Conservation (phyloP, 306 rosid species). For the Ammopiptanthus mongolicus region DNA sequence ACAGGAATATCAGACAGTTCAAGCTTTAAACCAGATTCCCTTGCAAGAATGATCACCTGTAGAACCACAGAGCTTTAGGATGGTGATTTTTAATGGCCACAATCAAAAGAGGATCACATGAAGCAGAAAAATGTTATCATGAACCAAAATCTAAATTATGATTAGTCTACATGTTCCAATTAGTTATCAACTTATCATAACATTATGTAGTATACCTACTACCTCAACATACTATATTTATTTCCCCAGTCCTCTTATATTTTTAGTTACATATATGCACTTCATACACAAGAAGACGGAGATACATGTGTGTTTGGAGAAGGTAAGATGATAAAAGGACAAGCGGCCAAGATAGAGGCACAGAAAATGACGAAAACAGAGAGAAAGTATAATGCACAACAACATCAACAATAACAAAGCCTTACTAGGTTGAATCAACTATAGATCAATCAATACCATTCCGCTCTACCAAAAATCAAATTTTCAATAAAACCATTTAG, state of each 20-base stretch:
- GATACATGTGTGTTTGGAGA: not conserved
- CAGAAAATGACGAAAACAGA: not conserved
- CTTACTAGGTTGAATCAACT: not conserved
- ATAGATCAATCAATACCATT: not conserved
- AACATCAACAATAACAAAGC: not conserved
- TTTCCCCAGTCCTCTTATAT: not conserved
- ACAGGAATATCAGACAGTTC: constrained; percentile 87
- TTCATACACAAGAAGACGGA: not conserved
- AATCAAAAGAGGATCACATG: not conserved
- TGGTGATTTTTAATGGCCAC: constrained; percentile 1
- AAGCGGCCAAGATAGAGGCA: not conserved
- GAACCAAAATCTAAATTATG: not conserved
- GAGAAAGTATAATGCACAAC: not conserved
- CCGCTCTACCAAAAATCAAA: not conserved
- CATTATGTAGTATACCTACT: not conserved
- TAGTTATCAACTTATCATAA: not conserved
- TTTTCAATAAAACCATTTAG: not conserved
- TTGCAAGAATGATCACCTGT: constrained; percentile 96
- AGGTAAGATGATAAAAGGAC: not conserved
- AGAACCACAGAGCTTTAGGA: constrained; percentile 11
- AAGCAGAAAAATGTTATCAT: constrained; percentile 6
- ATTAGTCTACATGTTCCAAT: not conserved
- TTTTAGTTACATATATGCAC: not conserved
- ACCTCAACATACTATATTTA: not conserved
- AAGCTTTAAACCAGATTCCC: constrained; percentile 90